Conservation (phyloP, 1,139 yeast species). For the Taphrina wiesneri region DNA sequence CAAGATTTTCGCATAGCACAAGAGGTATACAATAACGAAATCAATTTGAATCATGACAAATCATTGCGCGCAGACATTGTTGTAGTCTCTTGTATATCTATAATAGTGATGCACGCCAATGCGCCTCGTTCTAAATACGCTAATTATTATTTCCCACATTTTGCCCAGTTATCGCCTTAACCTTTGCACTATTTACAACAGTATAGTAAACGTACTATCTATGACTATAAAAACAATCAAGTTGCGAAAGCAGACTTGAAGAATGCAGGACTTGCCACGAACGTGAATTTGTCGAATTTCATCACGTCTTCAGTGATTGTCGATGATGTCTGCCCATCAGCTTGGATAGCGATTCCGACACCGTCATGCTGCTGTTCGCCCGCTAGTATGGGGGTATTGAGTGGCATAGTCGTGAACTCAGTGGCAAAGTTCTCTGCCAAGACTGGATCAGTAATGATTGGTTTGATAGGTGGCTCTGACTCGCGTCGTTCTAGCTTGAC, state of each 20-base stretch:
- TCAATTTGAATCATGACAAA: background rate
- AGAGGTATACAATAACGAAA: background rate
- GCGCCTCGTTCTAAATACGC: no score
- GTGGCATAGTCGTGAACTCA: conserved; percentile 77
- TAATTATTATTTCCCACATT: no score
- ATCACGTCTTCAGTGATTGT: background rate
- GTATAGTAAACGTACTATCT: no score
- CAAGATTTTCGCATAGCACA: background rate
- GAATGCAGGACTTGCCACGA: conserved; percentile 31
- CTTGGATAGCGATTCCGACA: conserved; percentile 11
- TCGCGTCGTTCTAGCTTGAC: conserved; percentile 56
- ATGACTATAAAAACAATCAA: background rate
- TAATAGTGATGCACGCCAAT: no score
- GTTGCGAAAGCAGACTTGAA: conserved; percentile 22
- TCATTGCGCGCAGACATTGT: background rate
- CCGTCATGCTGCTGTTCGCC: background rate
- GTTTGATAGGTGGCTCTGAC: conserved; percentile 76
- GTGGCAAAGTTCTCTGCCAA: conserved; percentile 89
- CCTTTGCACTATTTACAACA: no score
- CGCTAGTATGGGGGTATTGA: conserved; percentile 14
- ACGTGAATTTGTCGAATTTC: conserved; percentile 31
- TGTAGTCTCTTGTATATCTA: background rate
- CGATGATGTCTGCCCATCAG: background rate
- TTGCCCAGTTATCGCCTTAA: no score
- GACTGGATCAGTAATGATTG: conserved; percentile 78